phyloP scores from a whole-genome alignment of 768 basidiomycete species.

The Dioszegia hungarica region DNA sequence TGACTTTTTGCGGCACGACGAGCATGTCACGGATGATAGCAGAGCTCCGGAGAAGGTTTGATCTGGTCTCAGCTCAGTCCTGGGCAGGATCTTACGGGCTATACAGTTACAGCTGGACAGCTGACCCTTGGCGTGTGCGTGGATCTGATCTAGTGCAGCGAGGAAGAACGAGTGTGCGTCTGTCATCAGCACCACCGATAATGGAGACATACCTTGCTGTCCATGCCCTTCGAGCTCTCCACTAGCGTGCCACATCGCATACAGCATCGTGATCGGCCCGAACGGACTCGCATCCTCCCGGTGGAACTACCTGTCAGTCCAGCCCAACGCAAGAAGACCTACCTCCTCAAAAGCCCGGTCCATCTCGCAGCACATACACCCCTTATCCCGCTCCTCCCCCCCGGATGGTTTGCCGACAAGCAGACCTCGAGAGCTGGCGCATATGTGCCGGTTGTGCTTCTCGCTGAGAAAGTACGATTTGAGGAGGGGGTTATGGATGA shows the following conservation, averaged over 20 bases:
- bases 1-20: constrained; percentile 71
- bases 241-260: constrained; percentile 72
- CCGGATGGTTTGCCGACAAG: not conserved
- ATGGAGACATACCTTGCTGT: constrained; percentile 74
- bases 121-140: constrained; percentile 70
- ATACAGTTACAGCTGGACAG: constrained; percentile 82
- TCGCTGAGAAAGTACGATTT: constrained; percentile 86
- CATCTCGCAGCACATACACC: constrained; percentile 89
- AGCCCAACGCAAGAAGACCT: not conserved
- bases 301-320: constrained; percentile 48
- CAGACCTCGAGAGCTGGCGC: constrained; percentile 12
- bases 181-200: constrained; percentile 7
- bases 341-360: constrained; percentile 57
- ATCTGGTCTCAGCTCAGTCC: constrained; percentile 47
- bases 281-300: constrained; percentile 59
- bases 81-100: constrained; percentile 54
- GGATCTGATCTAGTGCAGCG: constrained; percentile 73
- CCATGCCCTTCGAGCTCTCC: constrained; percentile 82
- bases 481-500: constrained; percentile 82
- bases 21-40: constrained; percentile 85
- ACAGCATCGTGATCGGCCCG: constrained; percentile 76
- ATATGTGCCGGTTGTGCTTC: constrained; percentile 64
- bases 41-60: constrained; percentile 80
- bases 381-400: constrained; percentile 30
- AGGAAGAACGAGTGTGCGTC: constrained; percentile 50